A percentile compares a stretch with the other conserved stretches of the same genome.
Evolutionary conservation across 495 filamentous ascomycete species (phyloP).

Genomic region (Neurospora sp.): DNA sequence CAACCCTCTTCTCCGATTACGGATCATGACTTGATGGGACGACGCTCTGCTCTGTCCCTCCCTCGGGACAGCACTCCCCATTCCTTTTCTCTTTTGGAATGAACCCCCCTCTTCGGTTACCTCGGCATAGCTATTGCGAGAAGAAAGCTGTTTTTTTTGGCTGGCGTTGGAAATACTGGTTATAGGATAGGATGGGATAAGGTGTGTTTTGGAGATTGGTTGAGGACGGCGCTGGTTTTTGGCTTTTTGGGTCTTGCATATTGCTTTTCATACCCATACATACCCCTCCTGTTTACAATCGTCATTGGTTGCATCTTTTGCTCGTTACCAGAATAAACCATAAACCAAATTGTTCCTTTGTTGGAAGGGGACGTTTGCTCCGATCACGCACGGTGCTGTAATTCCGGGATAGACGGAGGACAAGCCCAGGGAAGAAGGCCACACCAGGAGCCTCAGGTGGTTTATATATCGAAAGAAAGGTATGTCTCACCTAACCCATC

Average conservation of each 20-base stretch:
- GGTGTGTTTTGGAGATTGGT: background rate
- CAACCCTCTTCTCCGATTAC: too few relatives aligned
- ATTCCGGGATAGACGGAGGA: background rate
- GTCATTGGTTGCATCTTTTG: background rate
- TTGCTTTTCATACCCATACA: background rate
- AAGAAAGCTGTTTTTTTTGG: background rate
- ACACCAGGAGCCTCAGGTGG: background rate
- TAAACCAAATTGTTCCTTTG: background rate
- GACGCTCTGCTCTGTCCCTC: background rate
- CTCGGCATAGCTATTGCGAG: background rate
- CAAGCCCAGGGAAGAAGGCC: background rate
- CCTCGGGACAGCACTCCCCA: background rate
- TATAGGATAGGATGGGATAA: background rate
- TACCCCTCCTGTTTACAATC: background rate
- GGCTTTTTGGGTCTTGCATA: background rate
- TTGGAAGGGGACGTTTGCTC: background rate
- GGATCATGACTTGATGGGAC: background rate
- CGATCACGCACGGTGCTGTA: background rate
- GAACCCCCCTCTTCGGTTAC: background rate
- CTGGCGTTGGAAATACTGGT: background rate
- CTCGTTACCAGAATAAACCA: background rate
- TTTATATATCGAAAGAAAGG: background rate
- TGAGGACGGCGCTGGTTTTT: background rate
- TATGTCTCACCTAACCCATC: background rate
- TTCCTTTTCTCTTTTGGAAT: background rate